Evolutionary conservation across 2,329 filamentous ascomycete species (phyloP).

Genomic region (Polychaeton citri): DNA sequence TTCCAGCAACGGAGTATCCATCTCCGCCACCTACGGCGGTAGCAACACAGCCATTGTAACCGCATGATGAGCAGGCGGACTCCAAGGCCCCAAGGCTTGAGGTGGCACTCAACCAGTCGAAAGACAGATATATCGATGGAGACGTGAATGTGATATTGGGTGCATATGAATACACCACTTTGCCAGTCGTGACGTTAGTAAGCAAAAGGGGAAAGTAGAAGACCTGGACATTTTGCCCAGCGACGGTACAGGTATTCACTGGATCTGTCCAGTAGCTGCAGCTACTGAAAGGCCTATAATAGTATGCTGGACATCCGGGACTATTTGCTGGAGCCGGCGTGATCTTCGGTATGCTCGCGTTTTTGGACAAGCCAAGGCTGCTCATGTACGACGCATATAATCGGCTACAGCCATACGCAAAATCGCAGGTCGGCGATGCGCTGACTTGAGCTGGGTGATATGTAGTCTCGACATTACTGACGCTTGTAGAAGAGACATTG

Average conservation of each 20-base stretch:
- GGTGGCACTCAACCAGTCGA: constrained; percentile 7
- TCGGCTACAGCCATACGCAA: constrained; percentile 7
- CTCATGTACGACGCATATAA: constrained; percentile 9
- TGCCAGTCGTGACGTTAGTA: constrained; percentile 2
- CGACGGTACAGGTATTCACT: constrained; percentile 5
- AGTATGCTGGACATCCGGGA: constrained; percentile 8
- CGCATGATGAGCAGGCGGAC: not conserved
- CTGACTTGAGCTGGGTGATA: not conserved
- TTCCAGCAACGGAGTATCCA: constrained; percentile 1
- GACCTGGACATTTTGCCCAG: constrained; percentile 9
- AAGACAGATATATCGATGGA: constrained; percentile 11
- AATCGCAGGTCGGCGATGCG: constrained; percentile 3
- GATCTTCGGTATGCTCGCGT: constrained; percentile 8
- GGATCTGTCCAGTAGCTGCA: constrained; percentile 2
- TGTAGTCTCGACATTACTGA: not conserved
- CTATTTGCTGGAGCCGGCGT: constrained; percentile 10
- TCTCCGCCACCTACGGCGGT: constrained; percentile 3
- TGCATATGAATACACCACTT: constrained; percentile 5
- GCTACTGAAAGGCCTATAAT: constrained; percentile 5
- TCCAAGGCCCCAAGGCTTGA: not conserved
- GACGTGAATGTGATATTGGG: constrained; percentile 10
- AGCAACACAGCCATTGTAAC: constrained; percentile 1
- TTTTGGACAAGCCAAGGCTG: constrained; percentile 7
- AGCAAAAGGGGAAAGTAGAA: constrained; percentile 10
- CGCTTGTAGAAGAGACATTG: constrained; percentile 5